A percentile compares a stretch with the other conserved stretches of the same genome.
These are phyloP conservation scores for Vigna radiata DNA, from an alignment of 306 rosid genomes.

Conservation along the genomic window DNA sequence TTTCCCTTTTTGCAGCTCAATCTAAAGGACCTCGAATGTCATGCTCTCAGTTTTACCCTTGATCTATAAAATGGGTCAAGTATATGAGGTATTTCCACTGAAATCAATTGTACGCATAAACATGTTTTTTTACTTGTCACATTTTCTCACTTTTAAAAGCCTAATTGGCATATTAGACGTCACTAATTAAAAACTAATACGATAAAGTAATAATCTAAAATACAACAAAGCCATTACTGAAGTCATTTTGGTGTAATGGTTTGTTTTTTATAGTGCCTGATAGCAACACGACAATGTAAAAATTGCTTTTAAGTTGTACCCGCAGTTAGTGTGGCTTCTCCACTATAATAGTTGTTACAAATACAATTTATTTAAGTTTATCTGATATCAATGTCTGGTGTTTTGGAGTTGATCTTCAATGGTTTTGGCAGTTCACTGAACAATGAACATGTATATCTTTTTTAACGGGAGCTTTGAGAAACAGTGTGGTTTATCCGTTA, in stretches of 20 bases:
- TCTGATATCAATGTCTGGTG: constrained; percentile 12
- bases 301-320: neutral
- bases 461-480: neutral
- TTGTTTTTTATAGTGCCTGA: neutral
- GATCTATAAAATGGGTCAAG: neutral
- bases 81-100: too few species aligned
- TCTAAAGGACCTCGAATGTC: constrained; percentile 83
- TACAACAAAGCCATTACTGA: neutral
- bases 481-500: constrained; percentile 15
- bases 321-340: neutral
- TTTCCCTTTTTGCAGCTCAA: constrained; percentile 69
- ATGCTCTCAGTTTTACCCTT: constrained; percentile 64
- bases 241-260: neutral
- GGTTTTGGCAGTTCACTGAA: constrained; percentile 29
- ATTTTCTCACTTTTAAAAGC: neutral
- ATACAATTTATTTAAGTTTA: constrained; percentile 3
- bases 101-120: too few species aligned
- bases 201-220: neutral
- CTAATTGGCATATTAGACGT: neutral
- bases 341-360: constrained; percentile 19
- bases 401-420: constrained; percentile 11
- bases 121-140: neutral
- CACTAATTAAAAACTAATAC: neutral
- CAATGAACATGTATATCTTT: neutral
- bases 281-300: neutral